Evolutionary conservation across 257 asterid genomes (phyloP).

Genomic region (Anisodus acutangulus): DNA sequence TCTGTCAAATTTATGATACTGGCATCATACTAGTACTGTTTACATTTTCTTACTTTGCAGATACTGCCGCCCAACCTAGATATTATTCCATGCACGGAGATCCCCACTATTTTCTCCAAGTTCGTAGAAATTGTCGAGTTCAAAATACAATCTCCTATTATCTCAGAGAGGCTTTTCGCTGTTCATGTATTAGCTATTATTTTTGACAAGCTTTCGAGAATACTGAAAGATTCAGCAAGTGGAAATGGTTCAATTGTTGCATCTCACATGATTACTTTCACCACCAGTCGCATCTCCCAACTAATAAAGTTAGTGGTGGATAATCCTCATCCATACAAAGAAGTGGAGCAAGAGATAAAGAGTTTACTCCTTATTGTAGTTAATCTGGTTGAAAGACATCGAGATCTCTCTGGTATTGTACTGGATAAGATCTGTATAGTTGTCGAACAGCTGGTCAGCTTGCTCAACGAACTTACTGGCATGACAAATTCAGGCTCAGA

Average conservation of each 20-base stretch:
- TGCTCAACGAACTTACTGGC: constrained; percentile 35
- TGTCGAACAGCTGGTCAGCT: constrained; percentile 51
- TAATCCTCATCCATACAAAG: constrained; percentile 42
- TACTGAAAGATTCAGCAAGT: constrained; percentile 46
- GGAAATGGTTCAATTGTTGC: constrained; percentile 53
- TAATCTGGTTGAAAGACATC: constrained; percentile 56
- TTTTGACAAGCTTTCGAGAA: constrained; percentile 59
- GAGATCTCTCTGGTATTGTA: constrained; percentile 50
- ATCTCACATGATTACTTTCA: constrained; percentile 48
- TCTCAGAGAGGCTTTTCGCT: constrained; percentile 56
- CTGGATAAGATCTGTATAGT: constrained; percentile 56
- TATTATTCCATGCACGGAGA: constrained; percentile 50
- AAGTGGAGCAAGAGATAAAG: constrained; percentile 58
- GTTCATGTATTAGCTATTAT: constrained; percentile 56
- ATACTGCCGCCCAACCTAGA: constrained; percentile 48
- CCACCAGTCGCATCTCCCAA: constrained; percentile 51
- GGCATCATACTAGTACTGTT: constrained; percentile 27
- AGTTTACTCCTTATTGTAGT: constrained; percentile 56
- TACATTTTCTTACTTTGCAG: constrained; percentile 51
- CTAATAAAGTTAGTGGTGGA: constrained; percentile 42
- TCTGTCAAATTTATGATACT: constrained; percentile 37
- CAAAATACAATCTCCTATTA: constrained; percentile 46
- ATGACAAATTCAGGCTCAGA: constrained; percentile 38
- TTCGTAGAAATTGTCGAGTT: constrained; percentile 47
- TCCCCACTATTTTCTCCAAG: constrained; percentile 51